Evolutionary conservation across 1,284 basidiomycete genomes (phyloP).

Genomic region (Ceratobasidium sp.): DNA sequence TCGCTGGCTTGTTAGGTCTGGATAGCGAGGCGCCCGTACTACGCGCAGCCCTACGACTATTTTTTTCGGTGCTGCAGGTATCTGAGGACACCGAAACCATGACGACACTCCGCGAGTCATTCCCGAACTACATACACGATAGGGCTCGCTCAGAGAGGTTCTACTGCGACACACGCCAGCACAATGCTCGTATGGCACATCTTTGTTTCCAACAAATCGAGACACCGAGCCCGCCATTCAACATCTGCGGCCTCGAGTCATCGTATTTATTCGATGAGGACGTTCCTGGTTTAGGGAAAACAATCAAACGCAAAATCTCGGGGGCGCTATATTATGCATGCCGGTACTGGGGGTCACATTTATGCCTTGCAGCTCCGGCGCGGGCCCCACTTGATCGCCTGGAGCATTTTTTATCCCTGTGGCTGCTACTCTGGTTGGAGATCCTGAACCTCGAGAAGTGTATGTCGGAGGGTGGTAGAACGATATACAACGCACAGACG

Average conservation of each 20-base stretch:
- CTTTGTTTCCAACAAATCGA: slow-evolving; percentile 7
- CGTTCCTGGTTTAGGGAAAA: not conserved
- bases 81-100: not conserved
- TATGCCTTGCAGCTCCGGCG: not conserved
- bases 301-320: not conserved
- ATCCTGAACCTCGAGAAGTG: slow-evolving; percentile 11
- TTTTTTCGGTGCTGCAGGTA: not conserved
- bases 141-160: not conserved
- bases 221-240: too few species aligned
- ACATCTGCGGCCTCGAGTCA: slow-evolving; percentile 19
- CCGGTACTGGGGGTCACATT: slow-evolving; percentile 16
- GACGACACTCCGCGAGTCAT: slow-evolving; percentile 3
- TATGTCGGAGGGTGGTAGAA: not conserved
- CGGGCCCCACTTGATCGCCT: not conserved
- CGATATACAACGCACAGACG: not conserved
- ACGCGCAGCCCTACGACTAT: not conserved
- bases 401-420: not conserved
- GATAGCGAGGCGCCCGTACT: not conserved
- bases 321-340: slow-evolving; percentile 6
- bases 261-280: slow-evolving; percentile 1
- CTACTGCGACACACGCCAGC: not conserved
- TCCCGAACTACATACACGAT: slow-evolving; percentile 21
- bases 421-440: slow-evolving; percentile 37
- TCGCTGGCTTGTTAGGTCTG: not conserved
- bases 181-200: not conserved